Conservation (phyloP, 116 monocot genomes). For the Dioscorea cayenensis region DNA sequence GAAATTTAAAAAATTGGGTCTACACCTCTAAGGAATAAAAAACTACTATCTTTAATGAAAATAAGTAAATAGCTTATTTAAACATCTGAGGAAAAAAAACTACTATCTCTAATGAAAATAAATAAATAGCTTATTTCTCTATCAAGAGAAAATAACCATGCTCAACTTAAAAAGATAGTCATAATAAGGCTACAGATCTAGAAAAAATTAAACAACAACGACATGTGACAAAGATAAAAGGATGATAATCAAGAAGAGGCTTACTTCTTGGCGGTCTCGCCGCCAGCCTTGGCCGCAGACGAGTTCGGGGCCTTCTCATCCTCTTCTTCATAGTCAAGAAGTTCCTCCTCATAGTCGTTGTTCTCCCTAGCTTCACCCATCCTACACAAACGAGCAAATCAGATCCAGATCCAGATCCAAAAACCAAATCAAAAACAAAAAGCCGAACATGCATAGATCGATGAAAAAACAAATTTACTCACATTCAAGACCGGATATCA, state of each 20-base stretch:
- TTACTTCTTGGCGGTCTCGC: slow-evolving; percentile 79
- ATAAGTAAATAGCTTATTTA: too few relatives aligned
- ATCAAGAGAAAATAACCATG: too few relatives aligned
- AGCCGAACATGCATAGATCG: neutral
- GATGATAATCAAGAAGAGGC: neutral
- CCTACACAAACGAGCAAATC: slow-evolving; percentile 18
- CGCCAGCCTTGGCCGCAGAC: slow-evolving; percentile 42
- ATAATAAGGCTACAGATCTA: neutral
- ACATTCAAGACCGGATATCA: neutral
- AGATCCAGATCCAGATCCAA: neutral
- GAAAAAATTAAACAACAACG: neutral
- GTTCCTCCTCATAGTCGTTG: slow-evolving; percentile 94
- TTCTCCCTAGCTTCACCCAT: slow-evolving; percentile 86
- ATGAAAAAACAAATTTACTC: neutral
- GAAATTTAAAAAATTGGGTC: too few relatives aligned
- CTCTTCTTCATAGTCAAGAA: slow-evolving; percentile 91
- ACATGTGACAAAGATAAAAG: neutral
- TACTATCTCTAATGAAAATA: too few relatives aligned
- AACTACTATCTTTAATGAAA: too few relatives aligned
- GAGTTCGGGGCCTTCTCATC: slow-evolving; percentile 82
- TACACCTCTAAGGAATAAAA: too few relatives aligned
- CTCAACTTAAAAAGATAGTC: too few relatives aligned
- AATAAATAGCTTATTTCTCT: too few relatives aligned
- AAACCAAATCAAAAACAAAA: neutral
- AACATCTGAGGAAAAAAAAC: too few relatives aligned